phyloP scores from a whole-genome alignment of 2,329 filamentous ascomycete species.

The Aureobasidium sp. region DNA sequence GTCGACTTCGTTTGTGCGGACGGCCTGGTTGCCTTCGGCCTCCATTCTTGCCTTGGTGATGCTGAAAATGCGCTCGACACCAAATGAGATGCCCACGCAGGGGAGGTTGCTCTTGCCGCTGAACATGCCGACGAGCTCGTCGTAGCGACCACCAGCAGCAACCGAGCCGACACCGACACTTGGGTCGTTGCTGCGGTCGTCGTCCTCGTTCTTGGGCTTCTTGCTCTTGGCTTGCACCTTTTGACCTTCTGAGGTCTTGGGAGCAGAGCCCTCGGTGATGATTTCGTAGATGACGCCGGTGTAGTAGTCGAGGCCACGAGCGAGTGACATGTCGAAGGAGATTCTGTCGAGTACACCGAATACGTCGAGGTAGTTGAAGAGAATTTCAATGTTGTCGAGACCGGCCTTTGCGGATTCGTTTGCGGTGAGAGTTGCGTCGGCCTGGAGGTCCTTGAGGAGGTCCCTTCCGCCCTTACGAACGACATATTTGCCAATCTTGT shows the following conservation, averaged over 20 bases:
- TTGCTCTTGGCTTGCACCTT: constrained; percentile 42
- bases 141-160: constrained; percentile 84
- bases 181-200: constrained; percentile 71
- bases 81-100: constrained; percentile 88
- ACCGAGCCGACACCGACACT: constrained; percentile 78
- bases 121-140: constrained; percentile 93
- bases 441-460: constrained; percentile 62
- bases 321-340: constrained; percentile 84
- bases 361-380: constrained; percentile 75
- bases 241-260: constrained; percentile 37
- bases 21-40: constrained; percentile 48
- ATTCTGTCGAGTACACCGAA: constrained; percentile 67
- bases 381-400: constrained; percentile 68
- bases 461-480: constrained; percentile 67
- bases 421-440: constrained; percentile 59
- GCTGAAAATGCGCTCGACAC: constrained; percentile 90
- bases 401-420: constrained; percentile 74
- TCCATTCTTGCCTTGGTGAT: constrained; percentile 75
- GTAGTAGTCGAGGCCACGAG: constrained; percentile 87
- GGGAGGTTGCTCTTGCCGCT: constrained; percentile 68
- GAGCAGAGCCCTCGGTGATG: constrained; percentile 71
- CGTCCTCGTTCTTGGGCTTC: constrained; percentile 47
- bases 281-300: constrained; percentile 89
- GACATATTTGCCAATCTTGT: constrained; percentile 83
- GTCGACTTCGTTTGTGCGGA: constrained; percentile 70